These are phyloP conservation scores for Diaporthe ilicicola DNA, from an alignment of 2,329 filamentous ascomycete species.

Conservation along the genomic window DNA sequence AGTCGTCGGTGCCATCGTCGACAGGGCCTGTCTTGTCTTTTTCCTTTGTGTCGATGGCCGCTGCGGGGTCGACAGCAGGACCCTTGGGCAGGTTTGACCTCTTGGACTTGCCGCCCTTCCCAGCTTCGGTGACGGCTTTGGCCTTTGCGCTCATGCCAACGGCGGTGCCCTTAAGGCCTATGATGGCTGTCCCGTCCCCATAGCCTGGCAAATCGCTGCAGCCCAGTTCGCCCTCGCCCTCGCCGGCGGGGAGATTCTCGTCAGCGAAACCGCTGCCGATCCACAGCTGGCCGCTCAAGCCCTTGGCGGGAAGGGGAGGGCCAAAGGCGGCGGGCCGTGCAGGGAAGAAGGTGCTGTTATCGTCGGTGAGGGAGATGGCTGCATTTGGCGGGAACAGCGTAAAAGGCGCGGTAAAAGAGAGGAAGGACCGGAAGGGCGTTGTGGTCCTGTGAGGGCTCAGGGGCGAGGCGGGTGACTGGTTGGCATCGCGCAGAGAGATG, in stretches of 20 bases:
- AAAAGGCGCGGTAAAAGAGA: constrained; percentile 79
- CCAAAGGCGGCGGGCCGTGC: constrained; percentile 94
- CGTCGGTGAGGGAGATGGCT: constrained; percentile 94
- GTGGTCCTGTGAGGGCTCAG: constrained; percentile 43
- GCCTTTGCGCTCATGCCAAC: constrained; percentile 50
- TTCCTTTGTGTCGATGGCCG: constrained; percentile 37
- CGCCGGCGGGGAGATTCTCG: constrained; percentile 70
- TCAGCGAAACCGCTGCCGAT: constrained; percentile 92
- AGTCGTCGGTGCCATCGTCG: constrained; percentile 85
- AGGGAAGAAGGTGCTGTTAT: constrained; percentile 97
- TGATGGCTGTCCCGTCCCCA: constrained; percentile 64
- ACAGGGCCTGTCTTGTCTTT: constrained; percentile 44
- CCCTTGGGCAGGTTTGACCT: constrained; percentile 43
- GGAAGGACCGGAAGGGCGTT: constrained; percentile 59
- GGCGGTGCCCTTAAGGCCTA: constrained; percentile 50
- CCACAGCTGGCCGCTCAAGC: constrained; percentile 91
- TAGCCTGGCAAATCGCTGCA: constrained; percentile 95
- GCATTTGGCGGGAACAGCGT: constrained; percentile 95
- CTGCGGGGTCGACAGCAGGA: constrained; percentile 42
- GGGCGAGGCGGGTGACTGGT: constrained; percentile 38
- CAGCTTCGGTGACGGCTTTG: constrained; percentile 39
- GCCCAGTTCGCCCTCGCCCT: constrained; percentile 84
- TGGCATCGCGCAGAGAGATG: constrained; percentile 45
- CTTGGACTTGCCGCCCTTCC: constrained; percentile 47
- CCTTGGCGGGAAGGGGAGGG: constrained; percentile 75